Evolutionary conservation across 2,329 filamentous ascomycete genomes (phyloP), one percentile per base, ranked within the genome.

Genomic region (Hypoxylon sp.): DNA sequence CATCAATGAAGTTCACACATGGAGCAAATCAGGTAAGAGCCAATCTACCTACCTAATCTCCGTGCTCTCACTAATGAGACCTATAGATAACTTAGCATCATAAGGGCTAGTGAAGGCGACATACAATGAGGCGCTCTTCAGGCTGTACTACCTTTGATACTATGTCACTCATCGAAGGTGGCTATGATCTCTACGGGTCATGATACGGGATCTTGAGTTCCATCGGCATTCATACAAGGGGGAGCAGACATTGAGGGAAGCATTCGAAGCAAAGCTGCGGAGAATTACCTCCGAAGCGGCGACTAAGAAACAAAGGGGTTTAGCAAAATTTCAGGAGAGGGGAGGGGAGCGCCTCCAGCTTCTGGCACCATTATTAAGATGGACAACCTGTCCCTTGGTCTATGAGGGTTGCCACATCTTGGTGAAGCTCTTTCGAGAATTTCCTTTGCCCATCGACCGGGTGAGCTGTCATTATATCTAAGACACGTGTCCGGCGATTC

Each of bases 401-500:
- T 11, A 44, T 44, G 39, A 21, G 11, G n/a, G 7, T 19, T 44
- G 6, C 13, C 13, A 47, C 24, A 11, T 19, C 6, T 27, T 50
- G 11, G 11, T 51, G 4, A 17, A 44, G 15, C 24, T 51, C 61
- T 60, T 70, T 70, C 21, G 31, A 54, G 47, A 44, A 55, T 31
- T 55, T 31, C 55, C 39, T 68, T 65, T 55, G 27, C 29, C 17
- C 5, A 17, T 39, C 8, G 21, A 32, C 29, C 13, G 17, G 15
- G 15, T 62, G 56, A 62, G 48, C 27, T 67, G 32, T 44, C 48
- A 54, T 55, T 58, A 48, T 48, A 65, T 48, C 31, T 27, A 48
- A 70, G 61, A 65, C 68, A 70, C 19, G 47, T 29, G 44, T 44
- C 17, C 6, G 24, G 46, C 31, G 32, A 32, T 68, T 63, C 65